Evolutionary conservation across 805 yeast species (phyloP).

Genomic region (Limtongia smithiae): DNA sequence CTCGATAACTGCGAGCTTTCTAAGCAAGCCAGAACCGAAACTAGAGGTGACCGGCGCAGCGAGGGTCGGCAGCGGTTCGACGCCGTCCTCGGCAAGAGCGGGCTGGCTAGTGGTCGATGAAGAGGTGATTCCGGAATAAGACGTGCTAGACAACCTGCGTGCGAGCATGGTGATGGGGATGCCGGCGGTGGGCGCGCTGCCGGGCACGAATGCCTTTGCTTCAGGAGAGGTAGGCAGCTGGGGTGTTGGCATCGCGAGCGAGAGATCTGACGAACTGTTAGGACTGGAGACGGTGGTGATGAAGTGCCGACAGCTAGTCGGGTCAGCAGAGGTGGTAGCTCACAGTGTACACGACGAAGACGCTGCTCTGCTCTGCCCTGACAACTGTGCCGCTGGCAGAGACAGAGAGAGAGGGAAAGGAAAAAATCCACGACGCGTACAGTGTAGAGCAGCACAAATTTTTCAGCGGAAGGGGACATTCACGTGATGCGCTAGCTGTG

Average conservation of each 20-base stretch:
- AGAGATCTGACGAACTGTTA: background rate
- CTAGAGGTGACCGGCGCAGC: constrained; percentile 27
- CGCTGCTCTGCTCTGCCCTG: constrained; percentile 17
- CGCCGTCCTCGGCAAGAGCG: constrained; percentile 4
- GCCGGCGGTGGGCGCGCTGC: constrained; percentile 11
- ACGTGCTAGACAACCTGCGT: constrained; percentile 19
- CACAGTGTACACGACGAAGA: background rate
- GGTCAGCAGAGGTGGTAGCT: background rate
- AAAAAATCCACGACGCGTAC: background rate
- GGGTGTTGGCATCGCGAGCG: constrained; percentile 15
- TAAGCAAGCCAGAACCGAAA: constrained; percentile 13
- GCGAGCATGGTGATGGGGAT: constrained; percentile 13
- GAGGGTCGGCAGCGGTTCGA: constrained; percentile 1
- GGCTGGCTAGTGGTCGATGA: constrained; percentile 15
- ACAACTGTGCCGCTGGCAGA: constrained; percentile 7
- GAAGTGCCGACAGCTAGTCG: background rate
- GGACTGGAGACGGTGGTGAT: background rate
- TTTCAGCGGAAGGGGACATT: background rate
- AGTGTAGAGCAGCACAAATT: constrained; percentile 1
- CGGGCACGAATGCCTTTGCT: constrained; percentile 12
- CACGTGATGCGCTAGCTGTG: constrained; percentile 9
- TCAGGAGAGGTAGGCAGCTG: constrained; percentile 22
- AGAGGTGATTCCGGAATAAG: constrained; percentile 11
- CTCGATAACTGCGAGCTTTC: constrained; percentile 28
- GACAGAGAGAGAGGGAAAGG: constrained; percentile 7